Conservation (phyloP, 345 rosid genomes). For the Leavenworthia alabamica region DNA sequence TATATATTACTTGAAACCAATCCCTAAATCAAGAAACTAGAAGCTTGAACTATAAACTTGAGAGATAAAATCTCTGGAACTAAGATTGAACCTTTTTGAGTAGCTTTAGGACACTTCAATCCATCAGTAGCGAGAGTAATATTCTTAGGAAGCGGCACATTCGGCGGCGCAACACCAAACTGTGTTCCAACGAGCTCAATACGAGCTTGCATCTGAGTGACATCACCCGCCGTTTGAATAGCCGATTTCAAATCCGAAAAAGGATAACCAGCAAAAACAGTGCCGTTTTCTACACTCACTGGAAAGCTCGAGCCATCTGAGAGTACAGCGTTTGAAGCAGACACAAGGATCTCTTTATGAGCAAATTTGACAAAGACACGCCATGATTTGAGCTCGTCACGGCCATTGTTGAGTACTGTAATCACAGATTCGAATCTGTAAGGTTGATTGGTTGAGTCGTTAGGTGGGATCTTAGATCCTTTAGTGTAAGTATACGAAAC, state of each 20-base stretch:
- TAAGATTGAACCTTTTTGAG: constrained; percentile 43
- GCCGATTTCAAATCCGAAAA: constrained; percentile 72
- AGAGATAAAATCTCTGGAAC: not conserved
- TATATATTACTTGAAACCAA: not conserved
- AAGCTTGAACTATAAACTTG: not conserved
- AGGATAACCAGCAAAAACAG: constrained; percentile 68
- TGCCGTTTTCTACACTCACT: constrained; percentile 56
- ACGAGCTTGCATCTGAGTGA: constrained; percentile 66
- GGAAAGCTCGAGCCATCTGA: constrained; percentile 69
- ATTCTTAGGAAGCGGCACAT: constrained; percentile 66
- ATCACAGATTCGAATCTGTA: constrained; percentile 84
- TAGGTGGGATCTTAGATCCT: constrained; percentile 51
- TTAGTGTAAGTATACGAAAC: constrained; percentile 48
- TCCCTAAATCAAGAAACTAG: not conserved
- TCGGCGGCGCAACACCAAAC: constrained; percentile 66
- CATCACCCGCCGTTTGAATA: constrained; percentile 85
- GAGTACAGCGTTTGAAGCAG: constrained; percentile 63
- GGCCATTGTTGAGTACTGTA: constrained; percentile 62
- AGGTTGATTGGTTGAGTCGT: constrained; percentile 50
- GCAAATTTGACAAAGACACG: constrained; percentile 63
- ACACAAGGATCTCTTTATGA: constrained; percentile 67
- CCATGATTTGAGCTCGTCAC: constrained; percentile 76
- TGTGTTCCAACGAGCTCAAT: constrained; percentile 68
- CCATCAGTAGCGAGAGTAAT: constrained; percentile 75
- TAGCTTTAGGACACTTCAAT: constrained; percentile 45